Base-by-base conservation (phyloP, 2,329 filamentous ascomycete genomes). In the Alternaria arbusti region DNA sequence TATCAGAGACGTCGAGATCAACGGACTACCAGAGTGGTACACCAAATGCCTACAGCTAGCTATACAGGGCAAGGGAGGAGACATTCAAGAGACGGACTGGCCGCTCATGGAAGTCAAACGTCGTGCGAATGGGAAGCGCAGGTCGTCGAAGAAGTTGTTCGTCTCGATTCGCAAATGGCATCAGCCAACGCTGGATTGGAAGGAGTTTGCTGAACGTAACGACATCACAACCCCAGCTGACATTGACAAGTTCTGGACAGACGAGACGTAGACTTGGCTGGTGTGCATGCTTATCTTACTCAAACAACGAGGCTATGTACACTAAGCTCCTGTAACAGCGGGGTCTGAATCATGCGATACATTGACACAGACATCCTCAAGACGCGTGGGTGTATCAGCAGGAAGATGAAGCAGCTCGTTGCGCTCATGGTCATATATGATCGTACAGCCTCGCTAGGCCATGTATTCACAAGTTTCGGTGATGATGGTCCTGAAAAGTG, bases 161-260 rank as follows among this genome's bases (percentile, higher is more conserved):
- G 54, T 64, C 6, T 57, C 63, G 10, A 54, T 60, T 13, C 66
- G 63, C 49, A 64, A 61, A 51, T 74, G 70, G 71, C 63, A 70
- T 55, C 63, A 72, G 36, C 70, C 70, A 10, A 61, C 26, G 44
- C 54, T 71, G 9, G 60, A 76, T 50, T 76, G 73, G 71, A 62
- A 62, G 36, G 67, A 67, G 59, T 75, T 70, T 66, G 73, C 74
- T 2, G 52, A 66, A 54, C 57, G 69, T 3, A 75, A 74, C 30
- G 46, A 45, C 6, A 65, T 73, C 22, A 36, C 57, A 7, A 7
- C 63, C 25, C 63, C 66, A 20, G 61, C 61, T 43, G 57, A 64
- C 25, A 56, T 66, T 28, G 57, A 56, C 15, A 54, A 40, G 26
- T 51, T 66, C 20, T 66, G 57, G 54, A 25, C 44, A 22, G 25